Percentiles rank a stretch among this genome's conserved stretches.
phyloP scores from a whole-genome alignment of 352 stramenopile genomes.

The Blastocystis sp. region DNA sequence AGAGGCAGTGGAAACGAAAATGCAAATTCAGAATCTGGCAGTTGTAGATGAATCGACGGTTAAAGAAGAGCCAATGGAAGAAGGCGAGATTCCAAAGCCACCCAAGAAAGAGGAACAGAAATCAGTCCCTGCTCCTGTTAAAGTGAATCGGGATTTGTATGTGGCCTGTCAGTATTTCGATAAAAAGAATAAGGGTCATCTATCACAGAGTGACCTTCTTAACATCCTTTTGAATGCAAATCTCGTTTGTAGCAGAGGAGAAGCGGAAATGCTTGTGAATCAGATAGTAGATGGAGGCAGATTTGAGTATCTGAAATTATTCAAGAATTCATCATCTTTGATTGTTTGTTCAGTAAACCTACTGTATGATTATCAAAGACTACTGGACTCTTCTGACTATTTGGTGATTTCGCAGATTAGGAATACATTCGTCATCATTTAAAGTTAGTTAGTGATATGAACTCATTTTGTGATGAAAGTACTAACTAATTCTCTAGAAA shows the following conservation, averaged over 20 bases:
- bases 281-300: not conserved
- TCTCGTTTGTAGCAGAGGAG: constrained; percentile 23
- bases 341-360: not conserved
- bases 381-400: too few species aligned
- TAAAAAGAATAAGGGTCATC: constrained; percentile 24
- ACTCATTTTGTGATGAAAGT: too few species aligned
- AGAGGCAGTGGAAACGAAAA: not conserved
- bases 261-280: constrained; percentile 8
- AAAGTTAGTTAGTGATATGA: too few species aligned
- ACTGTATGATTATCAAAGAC: not conserved
- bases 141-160: constrained; percentile 48
- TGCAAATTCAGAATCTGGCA: constrained; percentile 11
- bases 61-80: not conserved
- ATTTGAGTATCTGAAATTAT: constrained; percentile 12
- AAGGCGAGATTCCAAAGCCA: not conserved
- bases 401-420: too few species aligned
- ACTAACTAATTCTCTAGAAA: not conserved
- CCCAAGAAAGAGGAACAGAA: not conserved
- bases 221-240: constrained; percentile 12
- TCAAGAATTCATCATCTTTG: not conserved
- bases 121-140: not conserved
- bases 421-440: too few species aligned
- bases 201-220: constrained; percentile 24
- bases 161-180: constrained; percentile 52
- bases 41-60: not conserved